These are phyloP conservation scores for Urochloa ruziziensis DNA, from an alignment of 176 grass and related monocot genomes.

Conservation along the genomic window DNA sequence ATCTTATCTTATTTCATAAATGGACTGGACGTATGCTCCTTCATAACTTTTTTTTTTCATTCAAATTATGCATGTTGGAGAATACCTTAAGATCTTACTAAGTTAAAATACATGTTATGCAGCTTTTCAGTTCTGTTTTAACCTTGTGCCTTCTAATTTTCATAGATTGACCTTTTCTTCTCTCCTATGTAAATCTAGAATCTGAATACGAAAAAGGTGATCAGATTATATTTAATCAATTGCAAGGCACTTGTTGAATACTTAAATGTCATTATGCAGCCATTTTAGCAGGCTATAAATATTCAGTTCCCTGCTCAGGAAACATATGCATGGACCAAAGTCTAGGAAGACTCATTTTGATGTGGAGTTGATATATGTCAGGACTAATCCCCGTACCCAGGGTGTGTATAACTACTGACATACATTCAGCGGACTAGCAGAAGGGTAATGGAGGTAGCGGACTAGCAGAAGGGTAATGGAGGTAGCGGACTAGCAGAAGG, in stretches of 20 bases:
- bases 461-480: background rate
- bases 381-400: background rate
- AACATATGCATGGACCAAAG: background rate
- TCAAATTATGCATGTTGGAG: too few relatives aligned
- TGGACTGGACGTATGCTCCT: too few relatives aligned
- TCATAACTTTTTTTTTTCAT: background rate
- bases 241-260: background rate
- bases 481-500: background rate
- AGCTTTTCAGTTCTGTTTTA: background rate
- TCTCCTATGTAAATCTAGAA: background rate
- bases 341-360: background rate
- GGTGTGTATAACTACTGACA: background rate
- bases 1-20: background rate
- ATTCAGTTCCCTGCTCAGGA: background rate
- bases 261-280: background rate
- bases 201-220: background rate
- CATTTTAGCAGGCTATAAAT: background rate
- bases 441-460: background rate
- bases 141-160: background rate
- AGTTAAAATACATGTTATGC: background rate
- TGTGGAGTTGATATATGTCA: background rate
- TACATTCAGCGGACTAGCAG: background rate
- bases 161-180: background rate
- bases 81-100: too few relatives aligned
- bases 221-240: background rate